Evolutionary conservation across 805 yeast genomes (phyloP).

Genomic region (Starmerella powellii): DNA sequence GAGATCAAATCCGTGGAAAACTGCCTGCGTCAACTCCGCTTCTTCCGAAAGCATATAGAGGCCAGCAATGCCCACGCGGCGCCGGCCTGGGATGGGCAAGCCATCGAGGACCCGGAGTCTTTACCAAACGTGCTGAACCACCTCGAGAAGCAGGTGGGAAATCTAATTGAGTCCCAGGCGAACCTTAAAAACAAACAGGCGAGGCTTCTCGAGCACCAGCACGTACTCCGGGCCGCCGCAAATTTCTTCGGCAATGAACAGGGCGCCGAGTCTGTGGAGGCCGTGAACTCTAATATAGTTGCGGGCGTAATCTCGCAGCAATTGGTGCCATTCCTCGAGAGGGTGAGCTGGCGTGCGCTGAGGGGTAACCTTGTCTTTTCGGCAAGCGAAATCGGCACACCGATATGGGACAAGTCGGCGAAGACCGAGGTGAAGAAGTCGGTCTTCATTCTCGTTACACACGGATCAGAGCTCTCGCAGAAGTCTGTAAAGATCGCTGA

Average conservation of each 20-base stretch:
- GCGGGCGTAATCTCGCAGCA: constrained; percentile 74
- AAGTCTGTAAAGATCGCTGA: constrained; percentile 76
- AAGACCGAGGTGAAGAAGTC: constrained; percentile 54
- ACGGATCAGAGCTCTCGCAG: constrained; percentile 62
- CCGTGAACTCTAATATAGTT: constrained; percentile 32
- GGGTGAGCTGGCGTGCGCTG: constrained; percentile 80
- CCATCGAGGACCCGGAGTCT: constrained; percentile 51
- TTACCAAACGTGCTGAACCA: constrained; percentile 48
- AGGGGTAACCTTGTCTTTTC: constrained; percentile 83
- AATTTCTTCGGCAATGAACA: constrained; percentile 31
- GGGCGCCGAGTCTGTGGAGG: constrained; percentile 26
- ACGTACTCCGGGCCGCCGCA: constrained; percentile 40
- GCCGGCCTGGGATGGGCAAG: constrained; percentile 34
- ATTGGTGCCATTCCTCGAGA: constrained; percentile 59
- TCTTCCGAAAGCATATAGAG: constrained; percentile 27
- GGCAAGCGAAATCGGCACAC: constrained; percentile 55
- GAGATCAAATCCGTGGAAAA: constrained; percentile 77
- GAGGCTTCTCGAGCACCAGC: constrained; percentile 58
- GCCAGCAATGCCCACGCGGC: constrained; percentile 25
- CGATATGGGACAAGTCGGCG: constrained; percentile 47
- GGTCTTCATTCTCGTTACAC: constrained; percentile 81
- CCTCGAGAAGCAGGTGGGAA: constrained; percentile 62
- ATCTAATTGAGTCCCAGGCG: constrained; percentile 58
- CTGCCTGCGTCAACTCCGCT: constrained; percentile 70
- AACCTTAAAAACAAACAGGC: constrained; percentile 51